phyloP scores from a whole-genome alignment of 1,139 yeast genomes.

The Hansenula anomala region DNA sequence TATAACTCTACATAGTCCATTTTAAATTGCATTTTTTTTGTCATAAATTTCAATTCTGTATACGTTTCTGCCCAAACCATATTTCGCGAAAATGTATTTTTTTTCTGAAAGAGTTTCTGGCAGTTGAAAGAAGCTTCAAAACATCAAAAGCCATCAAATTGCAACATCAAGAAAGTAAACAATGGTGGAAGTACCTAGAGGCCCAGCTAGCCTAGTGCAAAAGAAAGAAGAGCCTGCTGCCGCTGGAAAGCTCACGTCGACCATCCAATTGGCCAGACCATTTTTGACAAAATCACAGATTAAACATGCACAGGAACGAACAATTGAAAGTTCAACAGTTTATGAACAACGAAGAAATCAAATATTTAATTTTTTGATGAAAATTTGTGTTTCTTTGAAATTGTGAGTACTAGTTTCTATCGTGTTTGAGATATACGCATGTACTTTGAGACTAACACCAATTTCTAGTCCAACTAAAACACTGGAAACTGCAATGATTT shows the following conservation, averaged over 20 bases:
- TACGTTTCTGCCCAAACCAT: too few species aligned
- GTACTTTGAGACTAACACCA: too few species aligned
- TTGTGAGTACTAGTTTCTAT: slow-evolving; percentile 22
- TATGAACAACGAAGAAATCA: slow-evolving; percentile 50
- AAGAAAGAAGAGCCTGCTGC: neutral
- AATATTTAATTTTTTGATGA: slow-evolving; percentile 50
- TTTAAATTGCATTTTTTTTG: too few species aligned
- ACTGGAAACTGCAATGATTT: slow-evolving; percentile 62
- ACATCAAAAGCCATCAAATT: neutral
- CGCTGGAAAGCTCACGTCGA: slow-evolving; percentile 11
- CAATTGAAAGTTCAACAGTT: slow-evolving; percentile 44
- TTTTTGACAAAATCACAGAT: slow-evolving; percentile 56
- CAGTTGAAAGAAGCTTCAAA: too few species aligned
- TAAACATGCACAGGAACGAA: slow-evolving; percentile 43
- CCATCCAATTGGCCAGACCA: slow-evolving; percentile 57
- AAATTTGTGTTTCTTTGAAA: slow-evolving; percentile 47
- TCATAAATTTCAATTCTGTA: too few species aligned
- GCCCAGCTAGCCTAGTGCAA: neutral
- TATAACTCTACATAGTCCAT: too few species aligned
- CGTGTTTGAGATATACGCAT: too few species aligned
- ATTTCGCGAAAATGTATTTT: too few species aligned
- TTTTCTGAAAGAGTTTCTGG: too few species aligned
- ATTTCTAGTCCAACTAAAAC: slow-evolving; percentile 48
- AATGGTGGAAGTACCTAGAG: neutral
- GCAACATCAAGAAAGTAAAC: neutral